Evolutionary conservation across 495 filamentous ascomycete genomes (phyloP), one percentile per base, ranked within the genome.

Genomic region (Penicillium waksmanii): DNA sequence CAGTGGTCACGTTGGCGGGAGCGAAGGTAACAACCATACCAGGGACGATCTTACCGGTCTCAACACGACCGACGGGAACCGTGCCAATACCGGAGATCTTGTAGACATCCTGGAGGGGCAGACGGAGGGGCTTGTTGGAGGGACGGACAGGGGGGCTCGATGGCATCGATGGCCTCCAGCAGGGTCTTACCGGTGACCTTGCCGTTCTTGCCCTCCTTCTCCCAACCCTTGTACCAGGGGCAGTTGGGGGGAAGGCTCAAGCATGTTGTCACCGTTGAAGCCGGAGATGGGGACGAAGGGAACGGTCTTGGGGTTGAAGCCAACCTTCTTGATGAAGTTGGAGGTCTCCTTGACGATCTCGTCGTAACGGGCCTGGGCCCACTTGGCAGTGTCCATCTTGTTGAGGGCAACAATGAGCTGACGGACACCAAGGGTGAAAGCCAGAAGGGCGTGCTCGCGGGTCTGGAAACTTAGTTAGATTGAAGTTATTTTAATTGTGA

Each of bases 251-350:
- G 94, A 97, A 71, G 72, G 53, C 66, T 94, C 91, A 66, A 98
- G 90, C 95, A 98, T 98, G 90, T 98, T 98, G 87, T 98, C 95
- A 68, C 95, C 95, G 88, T 98, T 90, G 91, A 98, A 98, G 75
- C 95, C 95, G 70, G 95, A 98, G 90, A 98, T 97, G 71, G 95
- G 95, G 76, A 98, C 95, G 86, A 98, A 98, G 63, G 95, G 88
- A 79, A 97, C 93, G 67, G 79, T 75, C 90, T 97, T 97, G 82
- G 95, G 95, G 89, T 97, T 97, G 91, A 92, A 98, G 80, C 95
- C 95, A 80, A 98, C 95, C 92, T 98, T 98, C 94, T 98, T 98
- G 90, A 98, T 98, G 87, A 98, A 98, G 88, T 89, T 91, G 85
- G 93, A 94, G 67, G 93, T 97, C 87, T 98, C 96, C 90, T 97